Evolutionary conservation across 805 yeast species (phyloP).

Genomic region (Kodamaea sagamina): DNA sequence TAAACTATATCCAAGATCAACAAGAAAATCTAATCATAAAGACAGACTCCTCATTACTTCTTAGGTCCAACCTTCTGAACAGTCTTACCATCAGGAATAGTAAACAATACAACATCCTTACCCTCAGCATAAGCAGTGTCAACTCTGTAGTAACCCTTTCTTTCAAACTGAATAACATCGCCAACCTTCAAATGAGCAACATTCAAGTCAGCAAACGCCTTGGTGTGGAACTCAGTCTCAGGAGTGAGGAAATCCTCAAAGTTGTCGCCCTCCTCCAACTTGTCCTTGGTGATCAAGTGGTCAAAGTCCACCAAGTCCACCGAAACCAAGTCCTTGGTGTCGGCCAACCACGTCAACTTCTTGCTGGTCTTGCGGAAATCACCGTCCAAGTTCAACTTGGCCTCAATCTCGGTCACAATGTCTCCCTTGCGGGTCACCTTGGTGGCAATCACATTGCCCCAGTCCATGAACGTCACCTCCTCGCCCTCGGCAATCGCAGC

Average conservation of each 20-base stretch:
- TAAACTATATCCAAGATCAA: too few species aligned
- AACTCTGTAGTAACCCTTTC: constrained; percentile 34
- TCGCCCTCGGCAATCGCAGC: constrained; percentile 27
- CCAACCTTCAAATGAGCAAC: constrained; percentile 27
- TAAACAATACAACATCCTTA: constrained; percentile 28
- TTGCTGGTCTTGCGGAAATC: constrained; percentile 35
- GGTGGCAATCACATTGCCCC: constrained; percentile 33
- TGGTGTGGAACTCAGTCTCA: constrained; percentile 27
- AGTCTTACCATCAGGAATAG: constrained; percentile 34
- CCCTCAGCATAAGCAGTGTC: constrained; percentile 25
- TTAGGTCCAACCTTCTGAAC: constrained; percentile 20
- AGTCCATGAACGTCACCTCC: constrained; percentile 35
- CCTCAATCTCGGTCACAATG: constrained; percentile 27
- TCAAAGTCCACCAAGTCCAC: constrained; percentile 33
- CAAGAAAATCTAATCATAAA: too few species aligned
- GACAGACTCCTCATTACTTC: constrained; percentile 4
- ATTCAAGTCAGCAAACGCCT: constrained; percentile 30
- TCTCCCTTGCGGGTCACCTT: constrained; percentile 28
- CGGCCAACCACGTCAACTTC: constrained; percentile 35
- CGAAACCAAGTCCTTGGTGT: constrained; percentile 28
- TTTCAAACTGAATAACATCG: constrained; percentile 30
- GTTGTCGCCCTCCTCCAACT: constrained; percentile 34
- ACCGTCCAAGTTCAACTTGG: constrained; percentile 34
- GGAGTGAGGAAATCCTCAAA: constrained; percentile 33
- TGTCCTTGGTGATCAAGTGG: constrained; percentile 37